phyloP scores from a whole-genome alignment of 345 rosid genomes.

The Eucalyptus microcorys region DNA sequence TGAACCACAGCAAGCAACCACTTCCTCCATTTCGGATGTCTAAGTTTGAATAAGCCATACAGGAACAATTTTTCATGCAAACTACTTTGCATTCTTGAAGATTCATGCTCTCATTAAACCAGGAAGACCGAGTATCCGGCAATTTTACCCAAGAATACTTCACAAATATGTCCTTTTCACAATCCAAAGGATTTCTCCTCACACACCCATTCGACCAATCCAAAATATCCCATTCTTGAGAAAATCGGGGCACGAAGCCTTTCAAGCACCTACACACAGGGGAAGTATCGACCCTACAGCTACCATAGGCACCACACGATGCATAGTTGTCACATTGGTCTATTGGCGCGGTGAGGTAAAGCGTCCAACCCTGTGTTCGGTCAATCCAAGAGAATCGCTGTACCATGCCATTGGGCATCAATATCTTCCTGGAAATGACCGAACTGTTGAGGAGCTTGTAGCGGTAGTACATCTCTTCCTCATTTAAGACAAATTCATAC shows the following conservation, averaged over 20 bases:
- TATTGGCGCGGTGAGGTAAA: conserved; percentile 10
- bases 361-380: conserved; percentile 6
- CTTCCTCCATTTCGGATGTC: conserved; percentile 19
- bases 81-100: conserved; percentile 16
- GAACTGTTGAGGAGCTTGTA: conserved; percentile 7
- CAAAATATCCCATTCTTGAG: conserved; percentile 9
- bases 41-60: conserved; percentile 30
- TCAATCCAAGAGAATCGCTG: conserved; percentile 30
- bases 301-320: conserved; percentile 29
- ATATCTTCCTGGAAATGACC: conserved; percentile 8
- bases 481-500: conserved; percentile 4
- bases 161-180: conserved; percentile 21
- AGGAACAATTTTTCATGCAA: conserved; percentile 39
- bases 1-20: neutral
- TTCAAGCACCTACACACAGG: conserved; percentile 25
- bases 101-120: conserved; percentile 6
- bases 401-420: conserved; percentile 8
- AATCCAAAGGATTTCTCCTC: conserved; percentile 12
- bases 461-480: conserved; percentile 14
- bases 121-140: conserved; percentile 22
- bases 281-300: conserved; percentile 14
- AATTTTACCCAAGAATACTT: conserved; percentile 12
- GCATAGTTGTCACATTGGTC: conserved; percentile 30
- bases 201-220: conserved; percentile 35
- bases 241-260: conserved; percentile 27